Conservation (phyloP, 768 basidiomycete species). For the Glaciozyma antarctica region DNA sequence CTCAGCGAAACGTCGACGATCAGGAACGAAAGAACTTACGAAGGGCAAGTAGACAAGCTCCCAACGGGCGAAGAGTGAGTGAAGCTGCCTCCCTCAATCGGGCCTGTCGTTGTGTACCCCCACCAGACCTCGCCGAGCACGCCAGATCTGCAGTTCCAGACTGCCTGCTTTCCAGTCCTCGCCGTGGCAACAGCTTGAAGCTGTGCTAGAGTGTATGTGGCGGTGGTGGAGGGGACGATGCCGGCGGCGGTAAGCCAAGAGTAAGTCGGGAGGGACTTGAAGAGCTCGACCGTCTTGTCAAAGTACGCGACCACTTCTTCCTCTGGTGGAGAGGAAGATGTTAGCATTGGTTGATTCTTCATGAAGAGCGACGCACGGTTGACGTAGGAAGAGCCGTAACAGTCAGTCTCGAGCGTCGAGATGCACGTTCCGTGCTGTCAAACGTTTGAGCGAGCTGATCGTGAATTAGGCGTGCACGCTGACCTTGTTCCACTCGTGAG, state of each 20-base stretch:
- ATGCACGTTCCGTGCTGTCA: slow-evolving; percentile 33
- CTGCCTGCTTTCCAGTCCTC: background rate
- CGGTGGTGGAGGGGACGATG: slow-evolving; percentile 56
- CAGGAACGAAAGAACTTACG: background rate
- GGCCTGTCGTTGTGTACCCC: slow-evolving; percentile 8
- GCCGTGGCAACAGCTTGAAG: slow-evolving; percentile 11
- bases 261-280: slow-evolving; percentile 60
- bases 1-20: background rate
- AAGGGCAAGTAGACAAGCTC: slow-evolving; percentile 21
- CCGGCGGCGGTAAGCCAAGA: slow-evolving; percentile 61
- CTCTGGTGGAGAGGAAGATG: background rate
- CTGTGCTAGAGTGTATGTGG: slow-evolving; percentile 49
- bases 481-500: slow-evolving; percentile 34
- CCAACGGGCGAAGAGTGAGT: slow-evolving; percentile 14
- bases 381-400: slow-evolving; percentile 31
- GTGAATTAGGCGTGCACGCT: background rate
- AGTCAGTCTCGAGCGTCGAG: slow-evolving; percentile 36
- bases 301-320: slow-evolving; percentile 37
- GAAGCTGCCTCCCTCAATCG: slow-evolving; percentile 25
- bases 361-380: background rate
- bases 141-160: background rate
- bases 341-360: no score
- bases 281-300: background rate
- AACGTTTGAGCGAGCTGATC: no score
- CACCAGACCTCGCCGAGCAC: background rate